Conservation (phyloP, 306 rosid genomes). For the Crotalaria pallida region DNA sequence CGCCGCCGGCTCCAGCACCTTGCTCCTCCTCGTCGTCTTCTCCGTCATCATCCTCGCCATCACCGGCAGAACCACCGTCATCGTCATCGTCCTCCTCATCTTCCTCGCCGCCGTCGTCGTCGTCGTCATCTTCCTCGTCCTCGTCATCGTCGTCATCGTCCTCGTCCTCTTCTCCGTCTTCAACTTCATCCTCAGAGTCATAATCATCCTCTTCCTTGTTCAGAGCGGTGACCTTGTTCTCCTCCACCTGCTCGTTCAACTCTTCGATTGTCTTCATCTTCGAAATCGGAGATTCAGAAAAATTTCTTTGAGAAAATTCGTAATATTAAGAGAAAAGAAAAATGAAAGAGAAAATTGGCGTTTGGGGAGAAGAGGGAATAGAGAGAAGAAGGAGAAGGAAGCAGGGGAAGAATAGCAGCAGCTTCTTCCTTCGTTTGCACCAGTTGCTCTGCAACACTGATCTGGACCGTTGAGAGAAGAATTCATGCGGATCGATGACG, state of each 20-base stretch:
- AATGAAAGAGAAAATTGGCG: constrained; percentile 29
- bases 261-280: constrained; percentile 61
- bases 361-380: constrained; percentile 1
- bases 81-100: constrained; percentile 39
- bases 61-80: constrained; percentile 43
- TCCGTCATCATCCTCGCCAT: constrained; percentile 45
- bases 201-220: constrained; percentile 29
- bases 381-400: constrained; percentile 5
- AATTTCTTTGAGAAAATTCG: constrained; percentile 9
- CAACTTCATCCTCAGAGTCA: constrained; percentile 36
- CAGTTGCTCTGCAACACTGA: constrained; percentile 63
- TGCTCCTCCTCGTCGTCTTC: constrained; percentile 32
- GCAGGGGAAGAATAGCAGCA: constrained; percentile 29
- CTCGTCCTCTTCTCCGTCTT: constrained; percentile 45
- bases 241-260: constrained; percentile 42
- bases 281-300: constrained; percentile 10
- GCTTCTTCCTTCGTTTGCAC: constrained; percentile 62
- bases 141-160: constrained; percentile 44
- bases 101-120: constrained; percentile 21
- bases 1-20: constrained; percentile 21
- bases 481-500: constrained; percentile 59
- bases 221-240: constrained; percentile 32
- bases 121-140: constrained; percentile 20
- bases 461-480: constrained; percentile 49
- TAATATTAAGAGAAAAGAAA: background rate